Base-by-base conservation (phyloP, 169 alveolate species). In the Pseudocohnilembus persalinus region DNA sequence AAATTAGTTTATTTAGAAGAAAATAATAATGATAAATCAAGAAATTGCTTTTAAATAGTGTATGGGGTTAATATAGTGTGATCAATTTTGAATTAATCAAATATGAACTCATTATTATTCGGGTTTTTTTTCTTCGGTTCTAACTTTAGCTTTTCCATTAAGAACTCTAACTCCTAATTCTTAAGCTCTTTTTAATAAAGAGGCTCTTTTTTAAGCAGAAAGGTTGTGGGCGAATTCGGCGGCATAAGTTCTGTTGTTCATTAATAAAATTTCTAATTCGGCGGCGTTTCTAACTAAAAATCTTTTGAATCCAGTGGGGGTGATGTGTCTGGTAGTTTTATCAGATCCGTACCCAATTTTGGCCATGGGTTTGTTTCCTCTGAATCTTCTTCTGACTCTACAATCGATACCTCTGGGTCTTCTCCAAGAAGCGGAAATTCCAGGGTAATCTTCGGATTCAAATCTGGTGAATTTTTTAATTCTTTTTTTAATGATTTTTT, bases 381-480 rank as follows among this genome's bases (percentile, higher is more conserved):
- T 92, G 94, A 88, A 94, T 92, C 93, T 91, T 88, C 97, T 92
- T 92, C 97, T 92, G 83, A 93, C 92, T 83, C 95, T 87, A 84
- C 88, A 87, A 89, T 94, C 97, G 49, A 94, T 94, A 92, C 97
- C 97, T 84, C 92, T 92, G 35, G 97, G 96, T 84, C 91, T 90
- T 91, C 97, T 94, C 97, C 96, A 92, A 73, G 92, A 85, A 65
- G 87, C 31, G n/a, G 28, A 31, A n/a, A 81, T 81, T 72, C 82
- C 82, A 20, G 85, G 79, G 78, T 72, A 85, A 49, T 85, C 90
- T 73, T 85, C 90, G 33, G 85, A 76, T 63, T 85, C 90, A 72
- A 85, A 85, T 85, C 90, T 85, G 29, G 79, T 80, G 81, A 85
- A 85, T 79, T 78, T 85, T 74, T 85, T 85, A 28, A 81, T 78